A percentile compares a stretch with the other conserved stretches of the same genome.
Evolutionary conservation across 2,329 filamentous ascomycete genomes (phyloP).

Genomic region (Diaporthe ilicicola): DNA sequence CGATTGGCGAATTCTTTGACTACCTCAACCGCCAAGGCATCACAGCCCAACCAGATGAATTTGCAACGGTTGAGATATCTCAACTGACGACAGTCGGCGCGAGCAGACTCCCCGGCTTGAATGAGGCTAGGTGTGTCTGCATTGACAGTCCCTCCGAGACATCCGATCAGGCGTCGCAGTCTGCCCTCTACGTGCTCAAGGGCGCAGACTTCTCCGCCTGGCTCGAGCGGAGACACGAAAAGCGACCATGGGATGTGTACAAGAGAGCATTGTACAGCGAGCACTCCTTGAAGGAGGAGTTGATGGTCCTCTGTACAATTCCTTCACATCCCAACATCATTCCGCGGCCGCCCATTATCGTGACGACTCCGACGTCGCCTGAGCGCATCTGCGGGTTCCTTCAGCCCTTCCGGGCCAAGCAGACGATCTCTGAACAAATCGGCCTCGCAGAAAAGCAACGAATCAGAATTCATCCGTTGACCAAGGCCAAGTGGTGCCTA

Average conservation of each 20-base stretch:
- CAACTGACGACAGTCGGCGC: neutral
- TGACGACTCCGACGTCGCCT: neutral
- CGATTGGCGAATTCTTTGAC: neutral
- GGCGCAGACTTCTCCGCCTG: neutral
- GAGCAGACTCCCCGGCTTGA: neutral
- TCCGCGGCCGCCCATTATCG: neutral
- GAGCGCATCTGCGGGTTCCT: neutral
- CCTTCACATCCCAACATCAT: slow-evolving; percentile 3
- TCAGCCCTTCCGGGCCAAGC: neutral
- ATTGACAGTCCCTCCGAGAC: neutral
- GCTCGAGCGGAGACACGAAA: neutral
- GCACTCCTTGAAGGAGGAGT: slow-evolving; percentile 1
- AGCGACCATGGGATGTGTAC: neutral
- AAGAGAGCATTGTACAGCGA: neutral
- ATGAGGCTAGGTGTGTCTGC: neutral
- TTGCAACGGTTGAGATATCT: neutral
- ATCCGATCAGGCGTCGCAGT: neutral
- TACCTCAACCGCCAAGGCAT: neutral
- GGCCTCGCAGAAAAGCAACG: neutral
- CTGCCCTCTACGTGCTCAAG: neutral
- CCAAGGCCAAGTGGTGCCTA: neutral
- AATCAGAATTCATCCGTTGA: neutral
- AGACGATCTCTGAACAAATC: neutral
- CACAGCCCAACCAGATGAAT: neutral
- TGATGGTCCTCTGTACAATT: neutral